phyloP scores from a whole-genome alignment of 169 alveolate genomes.

The Eimeria brunetti region DNA sequence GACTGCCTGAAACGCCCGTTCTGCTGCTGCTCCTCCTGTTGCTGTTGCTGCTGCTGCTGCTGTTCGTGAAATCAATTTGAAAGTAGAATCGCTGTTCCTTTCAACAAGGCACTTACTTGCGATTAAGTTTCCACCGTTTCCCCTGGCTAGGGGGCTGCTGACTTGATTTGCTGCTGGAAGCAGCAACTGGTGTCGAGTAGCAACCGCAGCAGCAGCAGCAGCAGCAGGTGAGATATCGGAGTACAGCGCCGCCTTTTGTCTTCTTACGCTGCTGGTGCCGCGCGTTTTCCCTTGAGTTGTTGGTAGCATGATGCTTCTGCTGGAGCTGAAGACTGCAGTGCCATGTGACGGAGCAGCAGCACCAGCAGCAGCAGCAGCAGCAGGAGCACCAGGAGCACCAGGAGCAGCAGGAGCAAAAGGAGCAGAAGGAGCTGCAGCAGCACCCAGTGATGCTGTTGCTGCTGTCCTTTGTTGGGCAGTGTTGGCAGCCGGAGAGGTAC shows the following conservation, averaged over 20 bases:
- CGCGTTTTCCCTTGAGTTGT: not conserved
- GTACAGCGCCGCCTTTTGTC: not conserved
- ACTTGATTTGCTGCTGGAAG: not conserved
- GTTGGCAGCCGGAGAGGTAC: not conserved
- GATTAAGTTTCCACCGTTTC: not conserved
- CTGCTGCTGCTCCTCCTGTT: not conserved
- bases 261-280: not conserved
- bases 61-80: not conserved
- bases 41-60: not conserved
- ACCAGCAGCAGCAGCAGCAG: not conserved
- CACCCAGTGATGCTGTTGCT: conserved; percentile 11
- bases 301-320: not conserved
- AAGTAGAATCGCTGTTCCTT: not conserved
- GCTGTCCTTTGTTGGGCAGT: not conserved
- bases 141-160: not conserved
- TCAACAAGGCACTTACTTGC: not conserved
- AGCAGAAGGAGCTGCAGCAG: no score
- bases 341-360: not conserved
- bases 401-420: no score
- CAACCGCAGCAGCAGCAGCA: not conserved
- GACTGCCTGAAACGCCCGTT: not conserved
- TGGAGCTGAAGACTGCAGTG: not conserved
- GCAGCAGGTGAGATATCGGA: no score
- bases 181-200: not conserved
- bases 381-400: no score